Base-by-base conservation (phyloP, 192 early-diverging fungal species). In the Hyaloraphidium curvatum region DNA sequence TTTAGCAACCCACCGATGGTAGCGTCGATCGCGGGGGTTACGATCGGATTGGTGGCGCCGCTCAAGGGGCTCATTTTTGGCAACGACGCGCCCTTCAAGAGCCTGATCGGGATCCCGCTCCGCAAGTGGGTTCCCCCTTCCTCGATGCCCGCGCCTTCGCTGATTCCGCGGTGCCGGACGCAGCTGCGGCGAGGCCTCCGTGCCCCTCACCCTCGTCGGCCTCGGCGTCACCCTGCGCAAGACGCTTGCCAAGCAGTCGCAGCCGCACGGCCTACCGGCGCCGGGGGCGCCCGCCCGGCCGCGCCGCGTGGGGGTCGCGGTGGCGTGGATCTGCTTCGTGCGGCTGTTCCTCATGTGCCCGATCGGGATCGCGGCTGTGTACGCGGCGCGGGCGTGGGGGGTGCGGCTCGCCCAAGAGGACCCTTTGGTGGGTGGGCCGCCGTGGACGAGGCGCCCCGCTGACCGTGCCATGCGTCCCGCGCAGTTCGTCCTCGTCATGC, bases 121-220 rank as follows among this genome's bases (percentile, higher is more conserved):
- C 11, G 35, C 35, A 37, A 37, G 35, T 37, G 11, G 35, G 11
- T 37, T 37, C 35, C 3, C 64, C 79, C 39, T 54, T 79, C 2
- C 62, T 76, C 55, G n/a, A n/a, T n/a, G n/a, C n/a, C n/a, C n/a
- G n/a, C n/a, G n/a, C n/a, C n/a, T n/a, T n/a, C n/a, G n/a, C n/a
- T n/a, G n/a, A n/a, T n/a, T n/a, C n/a, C n/a, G n/a, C n/a, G n/a
- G n/a, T n/a, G n/a, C n/a, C n/a, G n/a, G n/a, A n/a, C n/a, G n/a
- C n/a, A n/a, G n/a, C 43, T 81, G 83, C 59, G 85, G 85, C 30
- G 70, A 75, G 23, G 82, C 81, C 2, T 81, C 80, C 4, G 82
- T 87, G 17, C 85, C 85, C 1, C 63, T 85, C 51, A 81, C 84
- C 25, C 60, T 87, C 39, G 66, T 84, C 1, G 81, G 81, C 53